phyloP scores from a whole-genome alignment of 768 basidiomycete genomes.

The Leccinum boreale region DNA sequence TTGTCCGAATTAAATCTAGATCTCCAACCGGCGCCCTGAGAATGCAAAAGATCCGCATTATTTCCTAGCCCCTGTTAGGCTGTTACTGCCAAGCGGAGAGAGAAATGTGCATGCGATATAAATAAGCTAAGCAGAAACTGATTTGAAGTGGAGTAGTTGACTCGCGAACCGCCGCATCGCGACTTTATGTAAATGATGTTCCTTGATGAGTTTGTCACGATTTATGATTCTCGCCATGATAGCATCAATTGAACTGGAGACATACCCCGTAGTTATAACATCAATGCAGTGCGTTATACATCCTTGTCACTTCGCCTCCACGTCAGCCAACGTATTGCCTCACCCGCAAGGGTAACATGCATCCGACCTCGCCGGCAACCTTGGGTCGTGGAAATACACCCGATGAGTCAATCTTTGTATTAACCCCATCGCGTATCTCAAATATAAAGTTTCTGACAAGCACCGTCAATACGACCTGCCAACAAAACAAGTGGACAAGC shows the following conservation, averaged over 20 bases:
- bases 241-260: background rate
- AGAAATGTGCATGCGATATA: too few relatives aligned
- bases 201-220: too few relatives aligned
- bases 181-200: too few relatives aligned
- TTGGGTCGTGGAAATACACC: constrained; percentile 7
- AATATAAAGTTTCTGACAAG: constrained; percentile 40
- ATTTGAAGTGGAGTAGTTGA: too few relatives aligned
- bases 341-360: constrained; percentile 21
- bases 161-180: too few relatives aligned
- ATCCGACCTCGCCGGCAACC: constrained; percentile 20
- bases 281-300: background rate
- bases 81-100: too few relatives aligned
- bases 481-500: background rate
- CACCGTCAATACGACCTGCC: constrained; percentile 41
- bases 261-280: background rate
- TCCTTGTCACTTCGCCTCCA: background rate
- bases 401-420: constrained; percentile 5
- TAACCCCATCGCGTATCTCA: constrained; percentile 35
- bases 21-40: too few relatives aligned
- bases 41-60: too few relatives aligned
- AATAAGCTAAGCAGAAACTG: too few relatives aligned
- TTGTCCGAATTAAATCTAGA: too few relatives aligned
- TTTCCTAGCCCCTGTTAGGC: too few relatives aligned
- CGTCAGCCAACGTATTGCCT: background rate
- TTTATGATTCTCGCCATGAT: too few relatives aligned